Percentiles rank a stretch among this genome's conserved stretches.
Conservation (phyloP, 2,329 filamentous ascomycete genomes). For the Triangularia verruculosa region DNA sequence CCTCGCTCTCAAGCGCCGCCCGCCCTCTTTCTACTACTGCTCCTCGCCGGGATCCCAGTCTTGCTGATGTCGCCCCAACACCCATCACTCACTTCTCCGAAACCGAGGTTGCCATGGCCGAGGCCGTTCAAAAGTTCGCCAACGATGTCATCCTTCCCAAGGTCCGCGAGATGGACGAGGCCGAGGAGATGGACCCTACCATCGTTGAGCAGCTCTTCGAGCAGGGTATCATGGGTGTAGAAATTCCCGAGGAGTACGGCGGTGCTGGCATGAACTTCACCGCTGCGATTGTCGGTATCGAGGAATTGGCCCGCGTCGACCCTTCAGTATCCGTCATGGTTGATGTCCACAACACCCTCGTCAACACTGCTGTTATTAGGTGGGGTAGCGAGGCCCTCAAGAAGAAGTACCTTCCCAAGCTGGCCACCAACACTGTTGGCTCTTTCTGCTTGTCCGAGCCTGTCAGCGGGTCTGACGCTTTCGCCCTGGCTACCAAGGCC, state of each 20-base stretch:
- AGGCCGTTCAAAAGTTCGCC: constrained; percentile 87
- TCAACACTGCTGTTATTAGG: constrained; percentile 89
- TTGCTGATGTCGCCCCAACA: constrained; percentile 78
- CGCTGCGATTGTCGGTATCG: constrained; percentile 89
- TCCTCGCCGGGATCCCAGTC: constrained; percentile 56
- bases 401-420: constrained; percentile 82
- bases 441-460: constrained; percentile 94
- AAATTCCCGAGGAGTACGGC: constrained; percentile 96
- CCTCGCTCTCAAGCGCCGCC: constrained; percentile 29
- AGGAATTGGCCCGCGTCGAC: constrained; percentile 91
- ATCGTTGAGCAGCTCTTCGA: constrained; percentile 94
- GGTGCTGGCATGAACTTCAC: constrained; percentile 99
- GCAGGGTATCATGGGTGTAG: constrained; percentile 94
- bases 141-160: constrained; percentile 84
- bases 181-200: constrained; percentile 83
- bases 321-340: constrained; percentile 93
- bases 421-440: constrained; percentile 86
- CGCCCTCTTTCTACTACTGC: constrained; percentile 61
- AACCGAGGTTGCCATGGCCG: constrained; percentile 82
- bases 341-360: constrained; percentile 96
- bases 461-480: constrained; percentile 90
- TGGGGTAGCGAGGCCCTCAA: constrained; percentile 74
- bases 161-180: constrained; percentile 96
- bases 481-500: constrained; percentile 89
- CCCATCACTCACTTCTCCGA: constrained; percentile 93